These are phyloP conservation scores for Fusarium proliferatum DNA, from an alignment of 2,329 filamentous ascomycete genomes.

Conservation along the genomic window DNA sequence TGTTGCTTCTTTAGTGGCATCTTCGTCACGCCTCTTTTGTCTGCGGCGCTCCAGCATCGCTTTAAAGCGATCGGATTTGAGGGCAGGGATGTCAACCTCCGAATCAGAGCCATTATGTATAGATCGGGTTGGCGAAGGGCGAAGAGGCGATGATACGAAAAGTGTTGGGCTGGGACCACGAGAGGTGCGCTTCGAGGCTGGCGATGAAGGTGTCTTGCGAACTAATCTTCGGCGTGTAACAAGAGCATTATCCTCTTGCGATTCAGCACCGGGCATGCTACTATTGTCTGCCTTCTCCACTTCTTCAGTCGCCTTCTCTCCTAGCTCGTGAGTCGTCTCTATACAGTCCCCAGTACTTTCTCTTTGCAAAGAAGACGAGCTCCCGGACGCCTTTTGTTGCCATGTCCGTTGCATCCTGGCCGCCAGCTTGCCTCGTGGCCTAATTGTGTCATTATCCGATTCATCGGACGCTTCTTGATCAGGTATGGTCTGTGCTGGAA, in stretches of 20 bases:
- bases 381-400: conserved; percentile 26
- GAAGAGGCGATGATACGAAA: conserved; percentile 65
- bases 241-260: conserved; percentile 56
- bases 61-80: conserved; percentile 71
- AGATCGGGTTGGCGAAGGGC: conserved; percentile 47
- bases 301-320: conserved; percentile 33
- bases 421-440: conserved; percentile 72
- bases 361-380: conserved; percentile 4
- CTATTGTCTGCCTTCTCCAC: conserved; percentile 43
- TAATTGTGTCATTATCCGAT: conserved; percentile 49
- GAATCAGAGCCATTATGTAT: conserved; percentile 52
- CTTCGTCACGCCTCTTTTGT: conserved; percentile 74
- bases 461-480: conserved; percentile 62
- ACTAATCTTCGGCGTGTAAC: conserved; percentile 55
- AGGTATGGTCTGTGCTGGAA: conserved; percentile 36
- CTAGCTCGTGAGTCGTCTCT: conserved; percentile 55
- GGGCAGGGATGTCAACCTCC: conserved; percentile 60
- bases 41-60: conserved; percentile 80
- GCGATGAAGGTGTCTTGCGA: conserved; percentile 50
- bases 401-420: conserved; percentile 66
- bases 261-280: conserved; percentile 48
- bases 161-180: conserved; percentile 58
- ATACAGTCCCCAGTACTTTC: conserved; percentile 56
- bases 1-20: conserved; percentile 67
- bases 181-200: conserved; percentile 44